Percentiles rank a stretch among this genome's conserved stretches.
Conservation (phyloP, 495 filamentous ascomycete genomes). For the Alectoria sarmentosa region DNA sequence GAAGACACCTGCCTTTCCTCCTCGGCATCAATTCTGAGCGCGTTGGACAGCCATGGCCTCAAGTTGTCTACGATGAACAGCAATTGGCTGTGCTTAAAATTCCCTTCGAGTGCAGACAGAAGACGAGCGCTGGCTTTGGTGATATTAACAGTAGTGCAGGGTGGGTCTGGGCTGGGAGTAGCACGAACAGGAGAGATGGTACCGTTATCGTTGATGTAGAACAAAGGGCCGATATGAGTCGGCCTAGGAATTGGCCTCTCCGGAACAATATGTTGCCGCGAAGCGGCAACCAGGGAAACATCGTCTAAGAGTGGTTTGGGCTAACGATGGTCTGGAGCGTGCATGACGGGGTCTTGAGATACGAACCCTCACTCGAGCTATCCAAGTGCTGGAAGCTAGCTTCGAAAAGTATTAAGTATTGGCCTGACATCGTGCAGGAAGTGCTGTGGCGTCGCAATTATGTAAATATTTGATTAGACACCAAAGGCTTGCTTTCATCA, state of each 20-base stretch:
- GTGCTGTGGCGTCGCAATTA: too few species aligned
- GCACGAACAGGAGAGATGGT: background rate
- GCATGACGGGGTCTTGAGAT: background rate
- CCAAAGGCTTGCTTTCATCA: too few species aligned
- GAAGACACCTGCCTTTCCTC: slow-evolving; percentile 32
- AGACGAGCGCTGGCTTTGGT: background rate
- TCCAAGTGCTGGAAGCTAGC: too few species aligned
- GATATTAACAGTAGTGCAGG: background rate
- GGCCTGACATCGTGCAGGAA: too few species aligned
- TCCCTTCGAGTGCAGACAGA: background rate
- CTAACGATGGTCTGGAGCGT: too few species aligned
- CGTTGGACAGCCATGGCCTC: background rate
- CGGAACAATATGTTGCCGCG: background rate
- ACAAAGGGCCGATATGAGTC: too few species aligned
- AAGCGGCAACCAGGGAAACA: background rate
- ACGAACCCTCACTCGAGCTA: background rate
- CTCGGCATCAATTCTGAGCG: slow-evolving; percentile 5
- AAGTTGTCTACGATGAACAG: background rate
- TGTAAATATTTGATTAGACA: too few species aligned
- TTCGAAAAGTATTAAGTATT: too few species aligned
- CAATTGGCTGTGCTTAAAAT: background rate
- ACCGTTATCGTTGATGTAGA: background rate
- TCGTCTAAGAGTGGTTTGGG: background rate
- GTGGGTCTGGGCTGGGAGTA: background rate
- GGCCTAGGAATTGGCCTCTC: background rate